Base-by-base conservation (phyloP, 306 rosid genomes). In the Cucurbita moschata region DNA sequence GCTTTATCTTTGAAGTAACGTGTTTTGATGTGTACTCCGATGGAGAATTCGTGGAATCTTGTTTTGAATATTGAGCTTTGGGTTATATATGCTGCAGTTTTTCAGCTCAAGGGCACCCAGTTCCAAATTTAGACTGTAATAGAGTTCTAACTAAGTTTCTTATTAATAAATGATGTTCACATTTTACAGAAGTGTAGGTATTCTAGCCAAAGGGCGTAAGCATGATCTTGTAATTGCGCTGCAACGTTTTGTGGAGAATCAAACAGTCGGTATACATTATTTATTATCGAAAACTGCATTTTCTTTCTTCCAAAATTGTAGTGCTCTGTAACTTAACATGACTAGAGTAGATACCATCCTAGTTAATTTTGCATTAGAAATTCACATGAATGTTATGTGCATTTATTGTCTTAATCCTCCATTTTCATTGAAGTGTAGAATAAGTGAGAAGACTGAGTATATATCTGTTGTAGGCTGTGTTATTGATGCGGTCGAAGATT, bases 121-220 rank as follows among this genome's bases (percentile, higher is more conserved):
- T 42, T 66, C 53, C 5, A 11, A 21, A 43, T n/a, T 42, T 10
- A 18, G 16, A 19, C 47, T 19, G 12, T 67, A 10, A 12, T 19
- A 46, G 23, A 46, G 50, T 18, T 62, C 58, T 12, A 19, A 16
- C 70, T 23, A 19, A 10, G 47, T 39, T 58, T 58, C 52, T 44
- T 55, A 14, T 40, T 21, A 47, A 60, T 49, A 40, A 50, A 77
- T 83, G 79, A 42, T 77, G 79, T 80, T 82, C 73, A 77, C 44
- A 52, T 60, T 79, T 81, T 38, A 68, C 96, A 93, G 98, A 91
- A 86, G 66, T 30, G 43, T 88, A 30, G 84, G 80, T 78, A 83
- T 88, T 35, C 82, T 93, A 60, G 87, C 94, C 74, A 93, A 83
- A 83, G 98, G 98, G 51, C 79, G 86, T 21, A 93, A 90, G 83